These are phyloP conservation scores for Tremella fuciformis DNA, from an alignment of 768 basidiomycete species.

Conservation along the genomic window DNA sequence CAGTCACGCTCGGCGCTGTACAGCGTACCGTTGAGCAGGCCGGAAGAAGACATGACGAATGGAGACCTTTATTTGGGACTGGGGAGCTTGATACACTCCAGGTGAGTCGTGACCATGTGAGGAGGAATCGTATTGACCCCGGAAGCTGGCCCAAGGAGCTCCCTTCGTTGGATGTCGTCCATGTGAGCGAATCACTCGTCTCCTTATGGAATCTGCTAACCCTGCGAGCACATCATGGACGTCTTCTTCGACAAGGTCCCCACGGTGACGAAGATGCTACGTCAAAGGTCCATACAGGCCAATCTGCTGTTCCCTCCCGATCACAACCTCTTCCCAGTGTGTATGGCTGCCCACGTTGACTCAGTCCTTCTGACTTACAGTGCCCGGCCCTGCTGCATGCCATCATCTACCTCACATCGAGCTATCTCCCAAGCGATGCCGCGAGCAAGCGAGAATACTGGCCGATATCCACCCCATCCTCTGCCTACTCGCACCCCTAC, in stretches of 20 bases:
- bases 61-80: not conserved
- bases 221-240: conserved; percentile 1
- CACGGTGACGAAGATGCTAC: conserved; percentile 6
- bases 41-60: not conserved
- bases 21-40: not conserved
- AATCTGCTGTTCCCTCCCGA: not conserved
- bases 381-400: conserved; percentile 7
- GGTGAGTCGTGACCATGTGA: not conserved
- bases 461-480: not conserved
- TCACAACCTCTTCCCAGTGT: conserved; percentile 2
- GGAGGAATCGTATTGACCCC: not conserved
- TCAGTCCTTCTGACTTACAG: not conserved
- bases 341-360: not conserved
- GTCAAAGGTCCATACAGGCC: not conserved
- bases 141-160: conserved; percentile 2
- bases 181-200: not conserved
- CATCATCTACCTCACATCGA: conserved; percentile 2
- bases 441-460: conserved; percentile 1
- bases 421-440: not conserved
- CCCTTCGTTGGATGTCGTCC: not conserved
- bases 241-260: conserved; percentile 9
- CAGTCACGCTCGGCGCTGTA: not conserved
- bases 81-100: not conserved
- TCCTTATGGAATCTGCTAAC: not conserved
- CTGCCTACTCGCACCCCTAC: conserved; percentile 1